phyloP scores from a whole-genome alignment of 192 early-diverging fungal genomes.

The Linnemannia schmuckeri region DNA sequence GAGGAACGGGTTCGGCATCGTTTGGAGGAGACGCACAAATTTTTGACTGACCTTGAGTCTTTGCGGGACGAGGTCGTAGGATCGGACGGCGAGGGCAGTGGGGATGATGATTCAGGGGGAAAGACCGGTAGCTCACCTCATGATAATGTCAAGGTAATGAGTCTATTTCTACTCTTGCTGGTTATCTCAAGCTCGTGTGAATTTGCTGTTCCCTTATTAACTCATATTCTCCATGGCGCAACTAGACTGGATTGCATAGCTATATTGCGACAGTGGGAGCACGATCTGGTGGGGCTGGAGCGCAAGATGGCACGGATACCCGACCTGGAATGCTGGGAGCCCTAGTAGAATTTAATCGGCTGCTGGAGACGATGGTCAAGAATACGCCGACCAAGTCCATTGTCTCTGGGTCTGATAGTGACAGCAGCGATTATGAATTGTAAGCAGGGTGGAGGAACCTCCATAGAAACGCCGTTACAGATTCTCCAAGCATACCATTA shows the following conservation, averaged over 20 bases:
- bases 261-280: slow-evolving; percentile 37
- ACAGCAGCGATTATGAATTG: slow-evolving; percentile 7
- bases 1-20: slow-evolving; percentile 40
- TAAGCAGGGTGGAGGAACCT: not conserved
- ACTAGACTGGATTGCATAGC: slow-evolving; percentile 48
- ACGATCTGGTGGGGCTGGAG: slow-evolving; percentile 9
- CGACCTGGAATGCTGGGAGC: slow-evolving; percentile 32
- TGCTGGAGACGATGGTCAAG: slow-evolving; percentile 27
- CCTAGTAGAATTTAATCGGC: slow-evolving; percentile 37
- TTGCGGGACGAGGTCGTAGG: slow-evolving; percentile 36
- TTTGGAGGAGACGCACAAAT: slow-evolving; percentile 44
- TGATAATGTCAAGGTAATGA: slow-evolving; percentile 15
- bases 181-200: not conserved
- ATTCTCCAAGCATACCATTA: not conserved
- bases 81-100: slow-evolving; percentile 13
- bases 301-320: not conserved
- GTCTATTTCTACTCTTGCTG: not conserved
- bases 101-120: not conserved
- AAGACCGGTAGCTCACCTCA: not conserved
- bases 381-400: slow-evolving; percentile 11
- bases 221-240: not conserved
- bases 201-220: not conserved
- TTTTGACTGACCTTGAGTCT: slow-evolving; percentile 49
- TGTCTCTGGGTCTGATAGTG: slow-evolving; percentile 2
- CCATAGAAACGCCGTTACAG: not conserved